These are phyloP conservation scores for Lyophyllum atratum DNA, from an alignment of 768 basidiomycete species.

Conservation along the genomic window DNA sequence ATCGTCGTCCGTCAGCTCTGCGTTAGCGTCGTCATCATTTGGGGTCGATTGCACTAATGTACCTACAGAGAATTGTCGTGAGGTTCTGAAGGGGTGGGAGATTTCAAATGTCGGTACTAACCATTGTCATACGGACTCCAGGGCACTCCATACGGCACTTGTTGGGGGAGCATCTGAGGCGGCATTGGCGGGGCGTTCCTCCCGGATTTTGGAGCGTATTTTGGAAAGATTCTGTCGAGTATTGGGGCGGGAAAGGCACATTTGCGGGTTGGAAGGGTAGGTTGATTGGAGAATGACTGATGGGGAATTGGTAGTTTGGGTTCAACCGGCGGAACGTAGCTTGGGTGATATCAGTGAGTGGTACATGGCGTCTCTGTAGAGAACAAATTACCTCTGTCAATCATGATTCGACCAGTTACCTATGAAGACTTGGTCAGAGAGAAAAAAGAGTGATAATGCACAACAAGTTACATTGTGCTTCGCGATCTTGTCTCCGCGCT, in stretches of 20 bases:
- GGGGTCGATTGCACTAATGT: conserved; percentile 20
- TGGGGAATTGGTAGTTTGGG: conserved; percentile 49
- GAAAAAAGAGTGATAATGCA: not conserved
- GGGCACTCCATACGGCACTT: not conserved
- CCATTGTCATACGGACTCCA: conserved; percentile 11
- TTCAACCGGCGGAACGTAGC: conserved; percentile 56
- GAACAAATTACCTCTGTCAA: conserved; percentile 50
- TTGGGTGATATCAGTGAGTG: conserved; percentile 9
- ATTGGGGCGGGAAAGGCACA: not conserved
- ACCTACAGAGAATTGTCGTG: conserved; percentile 8
- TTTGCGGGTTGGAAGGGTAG: not conserved
- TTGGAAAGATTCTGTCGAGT: not conserved
- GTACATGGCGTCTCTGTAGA: not conserved
- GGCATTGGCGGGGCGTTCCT: not conserved
- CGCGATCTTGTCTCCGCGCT: conserved; percentile 33
- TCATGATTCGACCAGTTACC: conserved; percentile 62
- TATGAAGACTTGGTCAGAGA: conserved; percentile 16
- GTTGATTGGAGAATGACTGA: not conserved
- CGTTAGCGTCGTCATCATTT: conserved; percentile 11
- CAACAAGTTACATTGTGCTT: conserved; percentile 49
- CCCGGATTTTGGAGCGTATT: not conserved
- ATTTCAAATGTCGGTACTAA: not conserved
- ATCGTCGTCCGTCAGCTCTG: conserved; percentile 51
- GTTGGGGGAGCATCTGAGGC: not conserved
- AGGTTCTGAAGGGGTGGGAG: too few species aligned